Base-by-base conservation (phyloP, 2,329 filamentous ascomycete species). In the Teratosphaeria pseudoeucalypti region DNA sequence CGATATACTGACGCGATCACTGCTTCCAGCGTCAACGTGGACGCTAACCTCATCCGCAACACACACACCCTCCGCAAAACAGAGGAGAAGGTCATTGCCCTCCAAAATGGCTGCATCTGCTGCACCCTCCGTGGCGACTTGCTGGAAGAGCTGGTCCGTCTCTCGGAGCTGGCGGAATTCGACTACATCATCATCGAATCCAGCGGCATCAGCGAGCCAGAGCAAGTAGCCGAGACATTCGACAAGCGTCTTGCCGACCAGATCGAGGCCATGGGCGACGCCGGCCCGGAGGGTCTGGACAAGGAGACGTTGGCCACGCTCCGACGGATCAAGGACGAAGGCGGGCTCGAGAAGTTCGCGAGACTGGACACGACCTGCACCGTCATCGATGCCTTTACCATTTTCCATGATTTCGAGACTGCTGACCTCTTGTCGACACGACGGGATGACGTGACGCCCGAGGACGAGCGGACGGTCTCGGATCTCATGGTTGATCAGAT, bases 401-500 rank as follows among this genome's bases (percentile, higher is more conserved):
- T 90, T 65, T 82, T 88, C 64, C 79, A 85, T 56, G 87, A 89
- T 68, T 89, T 90, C 68, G 82, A 87, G 65, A 90, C 87, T 0
- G 78, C 80, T 1, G 85, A 90, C 60, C 79, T 90, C 14, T 73
- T 90, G 0, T 85, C 85, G 0, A 80, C 84, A 26, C 80, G 87
- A 1, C 83, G 81, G 58, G 77, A 79, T 1, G 79, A 85, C 5
- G 84, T 86, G 32, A 82, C 5, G 70, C 82, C 67, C 0, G 87
- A 90, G 64, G 87, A 90, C 61, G 86, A 90, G 64, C 77, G 87
- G 0, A 89, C 85, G 0, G 86, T 90, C 2, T 88, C 86, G 0
- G 86, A 90, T 64, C 78, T 90, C 0, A 87, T 89, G 80, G 85
- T 88, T 0, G 87, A 90, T 65, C 87, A 90, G 67, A 87, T 90